Conservation (phyloP, 805 yeast species). For the Cyberlindnera bimundalis region DNA sequence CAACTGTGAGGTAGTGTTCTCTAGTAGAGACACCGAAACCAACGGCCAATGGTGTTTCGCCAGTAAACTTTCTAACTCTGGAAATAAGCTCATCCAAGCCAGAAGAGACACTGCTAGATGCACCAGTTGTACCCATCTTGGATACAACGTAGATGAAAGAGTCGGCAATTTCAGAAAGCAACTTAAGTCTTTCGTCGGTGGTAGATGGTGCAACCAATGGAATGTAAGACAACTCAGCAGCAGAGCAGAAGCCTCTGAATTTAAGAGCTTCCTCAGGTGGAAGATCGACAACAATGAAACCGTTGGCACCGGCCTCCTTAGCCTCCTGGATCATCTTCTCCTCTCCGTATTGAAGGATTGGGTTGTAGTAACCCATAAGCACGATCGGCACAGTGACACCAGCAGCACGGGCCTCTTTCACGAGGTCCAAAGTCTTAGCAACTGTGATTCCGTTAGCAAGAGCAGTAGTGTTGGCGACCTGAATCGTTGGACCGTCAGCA, state of each 20-base stretch:
- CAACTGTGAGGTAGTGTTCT: constrained; percentile 81
- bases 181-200: constrained; percentile 78
- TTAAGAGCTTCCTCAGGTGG: constrained; percentile 97
- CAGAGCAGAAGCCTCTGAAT: constrained; percentile 69
- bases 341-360: constrained; percentile 87
- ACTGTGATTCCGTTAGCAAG: constrained; percentile 80
- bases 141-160: constrained; percentile 96
- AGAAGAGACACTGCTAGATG: constrained; percentile 57
- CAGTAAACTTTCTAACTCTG: constrained; percentile 73
- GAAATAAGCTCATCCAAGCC: constrained; percentile 66
- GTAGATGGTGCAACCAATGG: constrained; percentile 98
- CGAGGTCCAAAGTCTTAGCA: constrained; percentile 62
- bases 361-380: constrained; percentile 98
- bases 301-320: constrained; percentile 89
- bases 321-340: constrained; percentile 73
- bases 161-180: constrained; percentile 83
- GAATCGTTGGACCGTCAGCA: constrained; percentile 98
- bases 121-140: constrained; percentile 98
- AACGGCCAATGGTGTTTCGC: constrained; percentile 82
- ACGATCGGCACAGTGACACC: constrained; percentile 90
- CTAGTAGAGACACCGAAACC: constrained; percentile 97
- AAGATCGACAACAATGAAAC: constrained; percentile 89
- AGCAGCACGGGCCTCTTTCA: constrained; percentile 66
- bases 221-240: constrained; percentile 72
- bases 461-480: constrained; percentile 80